These are phyloP conservation scores for Globisporangium megalacanthum DNA, from an alignment of 352 stramenopile species.

Conservation along the genomic window DNA sequence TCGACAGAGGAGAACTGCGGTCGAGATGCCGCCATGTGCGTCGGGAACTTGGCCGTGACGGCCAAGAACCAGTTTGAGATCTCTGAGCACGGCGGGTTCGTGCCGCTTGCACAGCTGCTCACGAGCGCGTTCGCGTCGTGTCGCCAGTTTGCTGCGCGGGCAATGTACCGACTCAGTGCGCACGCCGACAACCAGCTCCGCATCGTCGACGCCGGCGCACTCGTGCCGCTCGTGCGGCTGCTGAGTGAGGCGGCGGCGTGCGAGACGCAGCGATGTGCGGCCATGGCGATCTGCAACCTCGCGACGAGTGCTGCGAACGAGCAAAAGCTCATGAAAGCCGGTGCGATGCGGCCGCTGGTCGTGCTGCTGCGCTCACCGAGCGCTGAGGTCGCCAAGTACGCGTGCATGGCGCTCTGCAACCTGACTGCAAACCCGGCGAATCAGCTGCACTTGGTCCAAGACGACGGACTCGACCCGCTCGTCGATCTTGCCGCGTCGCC, in stretches of 20 bases:
- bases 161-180: slow-evolving; percentile 88
- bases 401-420: slow-evolving; percentile 95
- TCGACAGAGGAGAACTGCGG: slow-evolving; percentile 83
- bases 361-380: slow-evolving; percentile 38
- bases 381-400: slow-evolving; percentile 75
- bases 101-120: slow-evolving; percentile 77
- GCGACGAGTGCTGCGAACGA: slow-evolving; percentile 68
- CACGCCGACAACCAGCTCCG: slow-evolving; percentile 83
- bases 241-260: slow-evolving; percentile 41
- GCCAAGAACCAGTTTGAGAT: slow-evolving; percentile 89
- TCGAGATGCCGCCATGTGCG: slow-evolving; percentile 88
- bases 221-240: slow-evolving; percentile 68
- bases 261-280: slow-evolving; percentile 70
- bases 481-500: slow-evolving; percentile 69
- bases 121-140: slow-evolving; percentile 58
- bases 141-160: slow-evolving; percentile 77
- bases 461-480: slow-evolving; percentile 69
- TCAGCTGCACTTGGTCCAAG: slow-evolving; percentile 84
- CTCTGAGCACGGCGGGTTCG: slow-evolving; percentile 79
- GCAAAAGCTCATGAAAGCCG: slow-evolving; percentile 73
- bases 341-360: slow-evolving; percentile 62
- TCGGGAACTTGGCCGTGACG: slow-evolving; percentile 93
- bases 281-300: slow-evolving; percentile 87
- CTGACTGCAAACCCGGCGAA: slow-evolving; percentile 89
- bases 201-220: slow-evolving; percentile 79